Evolutionary conservation across 345 rosid genomes (phyloP), one percentile per base, ranked within the genome.

Genomic region (Moringa oleifera): DNA sequence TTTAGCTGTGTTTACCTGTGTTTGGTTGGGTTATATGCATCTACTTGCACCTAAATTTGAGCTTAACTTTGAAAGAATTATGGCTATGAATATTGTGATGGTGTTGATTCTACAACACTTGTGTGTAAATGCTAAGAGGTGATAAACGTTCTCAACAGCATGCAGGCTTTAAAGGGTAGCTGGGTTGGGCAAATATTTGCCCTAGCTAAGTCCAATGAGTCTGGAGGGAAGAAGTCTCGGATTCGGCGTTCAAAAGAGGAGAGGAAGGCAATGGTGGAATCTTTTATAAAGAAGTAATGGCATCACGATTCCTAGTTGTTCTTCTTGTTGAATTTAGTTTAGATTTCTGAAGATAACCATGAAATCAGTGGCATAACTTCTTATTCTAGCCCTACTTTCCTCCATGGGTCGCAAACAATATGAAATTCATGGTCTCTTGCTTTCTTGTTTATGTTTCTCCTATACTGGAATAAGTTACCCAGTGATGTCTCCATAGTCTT

Each of bases 161-260:
- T 92, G 98, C 89, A 78, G 69, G 74, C 86, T 70, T 33, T 89
- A 37, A 92, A 84, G 78, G 79, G 85, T 72, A 77, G 61, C 60
- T 87, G 81, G 89, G 82, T 61, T 20, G 91, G 95, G 73, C 84
- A 78, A 69, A 76, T 92, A 52, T 90, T 75, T 80, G 99, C 97
- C 53, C 63, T 86, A 55, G 83, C 99, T 17, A 94, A 86, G 76
- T 51, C 66, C 65, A 80, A 80, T 72, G 97, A 83, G 36, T 86
- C 86, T 53, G 81, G 72, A 3, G 90, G 89, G 66, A 90, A 68
- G 80, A 90, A 80, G 72, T 52, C 96, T 18, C 87, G 97, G 47
- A 73, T 80, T 79, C 97, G 97, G n/a, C 90, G 84, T 23, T 86
- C 99, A 7, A 94, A 88, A 83, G 88, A 85, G 68, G 97, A 94